These are phyloP conservation scores for Neurospora sp. DNA, from an alignment of 495 filamentous ascomycete species.

Conservation along the genomic window DNA sequence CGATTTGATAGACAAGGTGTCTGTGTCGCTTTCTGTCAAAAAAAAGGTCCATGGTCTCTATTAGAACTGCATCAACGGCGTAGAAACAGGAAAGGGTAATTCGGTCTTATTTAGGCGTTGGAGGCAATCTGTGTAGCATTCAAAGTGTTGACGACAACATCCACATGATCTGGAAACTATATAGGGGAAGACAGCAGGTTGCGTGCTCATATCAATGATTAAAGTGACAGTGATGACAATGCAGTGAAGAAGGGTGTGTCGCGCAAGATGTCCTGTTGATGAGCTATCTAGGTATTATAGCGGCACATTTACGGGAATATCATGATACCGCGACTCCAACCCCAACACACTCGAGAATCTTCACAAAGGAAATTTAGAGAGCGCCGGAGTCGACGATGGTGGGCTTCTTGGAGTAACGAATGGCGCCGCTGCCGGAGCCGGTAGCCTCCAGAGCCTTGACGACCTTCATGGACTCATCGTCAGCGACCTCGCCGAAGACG, in stretches of 20 bases:
- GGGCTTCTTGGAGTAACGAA: slow-evolving; percentile 54
- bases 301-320: neutral
- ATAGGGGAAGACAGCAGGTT: neutral
- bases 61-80: neutral
- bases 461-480: slow-evolving; percentile 49
- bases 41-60: neutral
- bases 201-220: neutral
- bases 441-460: slow-evolving; percentile 68
- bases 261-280: neutral
- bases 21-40: neutral
- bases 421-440: slow-evolving; percentile 50
- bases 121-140: neutral
- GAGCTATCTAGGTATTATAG: neutral
- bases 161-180: neutral
- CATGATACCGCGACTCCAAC: neutral
- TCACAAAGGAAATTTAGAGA: slow-evolving; percentile 27
- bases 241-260: neutral
- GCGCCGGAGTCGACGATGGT: slow-evolving; percentile 55
- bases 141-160: neutral
- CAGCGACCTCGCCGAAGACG: slow-evolving; percentile 71
- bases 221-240: neutral
- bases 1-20: neutral
- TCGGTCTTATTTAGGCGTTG: neutral
- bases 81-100: neutral
- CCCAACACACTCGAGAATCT: neutral